phyloP scores from a whole-genome alignment of 176 grass and related monocot species.

The Rhynchospora pubera region DNA sequence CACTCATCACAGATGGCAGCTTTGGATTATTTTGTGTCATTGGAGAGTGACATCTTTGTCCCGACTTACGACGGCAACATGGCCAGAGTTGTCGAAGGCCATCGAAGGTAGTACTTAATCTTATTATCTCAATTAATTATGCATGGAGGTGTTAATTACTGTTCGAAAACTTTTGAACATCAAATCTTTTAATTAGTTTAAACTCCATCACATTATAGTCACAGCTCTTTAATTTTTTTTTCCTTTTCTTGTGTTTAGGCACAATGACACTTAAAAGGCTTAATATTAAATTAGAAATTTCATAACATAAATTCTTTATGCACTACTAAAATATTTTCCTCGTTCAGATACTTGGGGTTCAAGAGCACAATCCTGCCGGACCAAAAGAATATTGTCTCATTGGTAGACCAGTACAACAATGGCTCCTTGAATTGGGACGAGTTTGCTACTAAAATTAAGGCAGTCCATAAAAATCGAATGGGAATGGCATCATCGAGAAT shows the following conservation, averaged over 20 bases:
- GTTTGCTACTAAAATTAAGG: slow-evolving; percentile 68
- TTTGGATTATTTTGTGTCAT: slow-evolving; percentile 89
- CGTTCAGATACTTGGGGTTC: slow-evolving; percentile 75
- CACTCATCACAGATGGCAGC: slow-evolving; percentile 98
- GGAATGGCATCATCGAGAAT: slow-evolving; percentile 52
- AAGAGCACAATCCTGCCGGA: slow-evolving; percentile 76
- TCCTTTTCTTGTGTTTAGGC: neutral
- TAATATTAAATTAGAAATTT: neutral
- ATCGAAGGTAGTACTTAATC: slow-evolving; percentile 56
- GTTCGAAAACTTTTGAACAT: neutral
- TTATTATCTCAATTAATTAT: neutral
- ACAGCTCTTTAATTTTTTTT: too few species aligned
- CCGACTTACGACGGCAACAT: slow-evolving; percentile 95
- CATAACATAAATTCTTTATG: neutral
- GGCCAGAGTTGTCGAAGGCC: slow-evolving; percentile 92
- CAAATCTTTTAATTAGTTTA: neutral
- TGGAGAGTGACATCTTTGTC: slow-evolving; percentile 92
- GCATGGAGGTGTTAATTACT: slow-evolving; percentile 2
- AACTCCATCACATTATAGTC: neutral
- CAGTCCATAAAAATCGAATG: slow-evolving; percentile 62
- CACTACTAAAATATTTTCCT: neutral
- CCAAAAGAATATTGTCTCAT: slow-evolving; percentile 65
- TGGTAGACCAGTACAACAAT: slow-evolving; percentile 61
- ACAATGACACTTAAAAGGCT: neutral
- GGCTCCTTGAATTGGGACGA: slow-evolving; percentile 77